Evolutionary conservation across 495 filamentous ascomycete genomes (phyloP).

Genomic region (Tetracladium setigerum): DNA sequence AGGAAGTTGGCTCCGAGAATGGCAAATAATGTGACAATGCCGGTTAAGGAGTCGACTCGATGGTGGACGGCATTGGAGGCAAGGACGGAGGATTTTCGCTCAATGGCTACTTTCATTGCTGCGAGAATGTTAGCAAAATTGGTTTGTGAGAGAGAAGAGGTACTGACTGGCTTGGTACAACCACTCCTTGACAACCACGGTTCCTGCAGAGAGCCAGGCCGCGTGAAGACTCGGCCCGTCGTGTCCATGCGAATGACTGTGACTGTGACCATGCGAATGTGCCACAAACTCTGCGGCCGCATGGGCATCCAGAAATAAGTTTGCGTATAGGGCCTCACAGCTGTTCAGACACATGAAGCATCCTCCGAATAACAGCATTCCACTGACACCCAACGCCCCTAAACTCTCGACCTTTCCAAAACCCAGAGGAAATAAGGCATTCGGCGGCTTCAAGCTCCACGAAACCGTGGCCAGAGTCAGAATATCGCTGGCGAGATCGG

Average conservation of each 20-base stretch:
- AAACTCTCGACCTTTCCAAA: constrained; percentile 98
- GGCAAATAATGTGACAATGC: constrained; percentile 80
- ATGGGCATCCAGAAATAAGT: constrained; percentile 66
- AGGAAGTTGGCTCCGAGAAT: constrained; percentile 88
- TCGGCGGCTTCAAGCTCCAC: constrained; percentile 79
- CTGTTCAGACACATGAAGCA: constrained; percentile 84
- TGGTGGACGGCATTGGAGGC: constrained; percentile 95
- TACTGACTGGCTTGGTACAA: constrained; percentile 88
- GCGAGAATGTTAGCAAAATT: constrained; percentile 7
- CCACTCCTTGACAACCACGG: constrained; percentile 92
- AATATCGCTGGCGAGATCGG: constrained; percentile 90
- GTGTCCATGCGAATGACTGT: constrained; percentile 54
- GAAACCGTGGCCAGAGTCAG: constrained; percentile 89
- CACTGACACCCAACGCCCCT: constrained; percentile 85
- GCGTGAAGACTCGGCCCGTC: constrained; percentile 80
- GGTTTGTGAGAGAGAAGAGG: neutral
- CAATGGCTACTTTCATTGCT: constrained; percentile 96
- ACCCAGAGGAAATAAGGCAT: constrained; percentile 73
- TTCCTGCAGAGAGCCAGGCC: constrained; percentile 89
- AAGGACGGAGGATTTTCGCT: constrained; percentile 92
- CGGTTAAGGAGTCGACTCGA: constrained; percentile 89
- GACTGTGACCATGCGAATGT: constrained; percentile 50
- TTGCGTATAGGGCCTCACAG: constrained; percentile 63
- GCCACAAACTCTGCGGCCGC: constrained; percentile 50
- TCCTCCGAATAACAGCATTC: constrained; percentile 79